These are phyloP conservation scores for Naganishia friedmannii DNA, from an alignment of 768 basidiomycete species.

Conservation along the genomic window DNA sequence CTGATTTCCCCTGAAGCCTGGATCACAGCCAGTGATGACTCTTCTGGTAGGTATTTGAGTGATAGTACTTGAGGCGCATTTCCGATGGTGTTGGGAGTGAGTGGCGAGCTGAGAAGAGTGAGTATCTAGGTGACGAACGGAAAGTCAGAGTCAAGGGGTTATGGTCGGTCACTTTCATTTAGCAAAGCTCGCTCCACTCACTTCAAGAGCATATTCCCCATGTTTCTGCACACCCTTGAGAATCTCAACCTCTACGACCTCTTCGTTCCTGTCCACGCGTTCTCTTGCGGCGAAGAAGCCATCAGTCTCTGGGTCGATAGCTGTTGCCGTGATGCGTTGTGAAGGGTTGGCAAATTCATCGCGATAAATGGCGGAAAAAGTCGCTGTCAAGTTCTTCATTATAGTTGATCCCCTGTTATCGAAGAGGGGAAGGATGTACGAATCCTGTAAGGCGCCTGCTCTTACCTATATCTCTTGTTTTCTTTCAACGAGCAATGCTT, in stretches of 20 bases:
- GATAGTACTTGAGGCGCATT: constrained; percentile 58
- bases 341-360: neutral
- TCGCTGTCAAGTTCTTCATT: constrained; percentile 18
- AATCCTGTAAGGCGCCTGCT: neutral
- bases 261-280: constrained; percentile 53
- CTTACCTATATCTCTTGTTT: neutral
- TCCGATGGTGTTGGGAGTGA: neutral
- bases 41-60: constrained; percentile 70
- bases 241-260: constrained; percentile 61
- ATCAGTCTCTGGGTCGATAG: constrained; percentile 44
- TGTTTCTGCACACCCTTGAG: constrained; percentile 55
- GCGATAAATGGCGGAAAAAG: neutral
- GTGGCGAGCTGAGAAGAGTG: neutral
- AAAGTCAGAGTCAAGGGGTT: neutral
- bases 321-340: constrained; percentile 23
- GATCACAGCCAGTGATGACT: constrained; percentile 64
- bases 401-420: neutral
- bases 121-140: neutral
- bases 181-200: constrained; percentile 23
- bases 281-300: constrained; percentile 63
- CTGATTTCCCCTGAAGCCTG: constrained; percentile 80
- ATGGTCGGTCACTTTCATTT: neutral
- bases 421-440: neutral
- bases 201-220: constrained; percentile 32
- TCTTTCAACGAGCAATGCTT: neutral